Conservation (phyloP, 305 asterid genomes). For the Solanum hybrid region DNA sequence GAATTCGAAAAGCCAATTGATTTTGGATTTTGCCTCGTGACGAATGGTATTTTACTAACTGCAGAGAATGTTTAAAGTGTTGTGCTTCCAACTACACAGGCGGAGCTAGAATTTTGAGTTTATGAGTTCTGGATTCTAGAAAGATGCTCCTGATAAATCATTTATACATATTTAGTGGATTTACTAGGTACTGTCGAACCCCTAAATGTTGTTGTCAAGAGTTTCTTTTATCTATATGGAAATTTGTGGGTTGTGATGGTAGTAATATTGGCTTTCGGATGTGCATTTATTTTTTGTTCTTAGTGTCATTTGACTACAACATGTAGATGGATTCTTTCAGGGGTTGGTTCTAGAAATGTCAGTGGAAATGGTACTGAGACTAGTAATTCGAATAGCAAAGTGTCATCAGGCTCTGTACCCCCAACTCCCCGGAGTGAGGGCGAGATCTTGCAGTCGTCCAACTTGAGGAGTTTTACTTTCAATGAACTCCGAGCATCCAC, state of each 20-base stretch:
- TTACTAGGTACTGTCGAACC: no score
- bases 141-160: background rate
- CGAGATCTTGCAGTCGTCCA: constrained; percentile 17
- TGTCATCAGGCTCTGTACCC: constrained; percentile 49
- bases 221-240: background rate
- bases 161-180: background rate
- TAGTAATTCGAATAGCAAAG: constrained; percentile 53
- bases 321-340: constrained; percentile 18
- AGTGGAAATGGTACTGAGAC: constrained; percentile 45
- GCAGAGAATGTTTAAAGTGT: background rate
- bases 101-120: background rate
- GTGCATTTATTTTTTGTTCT: background rate
- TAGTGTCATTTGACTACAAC: background rate
- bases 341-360: constrained; percentile 32
- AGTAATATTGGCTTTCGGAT: background rate
- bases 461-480: constrained; percentile 48
- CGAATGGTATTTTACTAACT: background rate
- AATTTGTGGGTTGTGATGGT: background rate
- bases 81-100: background rate
- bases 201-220: background rate
- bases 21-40: background rate
- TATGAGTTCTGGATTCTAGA: background rate
- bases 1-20: background rate
- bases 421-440: constrained; percentile 66
- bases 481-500: background rate